A percentile compares a stretch with the other conserved stretches of the same genome.
Conservation (phyloP, 2,329 filamentous ascomycete species). For the Claviceps sp. region DNA sequence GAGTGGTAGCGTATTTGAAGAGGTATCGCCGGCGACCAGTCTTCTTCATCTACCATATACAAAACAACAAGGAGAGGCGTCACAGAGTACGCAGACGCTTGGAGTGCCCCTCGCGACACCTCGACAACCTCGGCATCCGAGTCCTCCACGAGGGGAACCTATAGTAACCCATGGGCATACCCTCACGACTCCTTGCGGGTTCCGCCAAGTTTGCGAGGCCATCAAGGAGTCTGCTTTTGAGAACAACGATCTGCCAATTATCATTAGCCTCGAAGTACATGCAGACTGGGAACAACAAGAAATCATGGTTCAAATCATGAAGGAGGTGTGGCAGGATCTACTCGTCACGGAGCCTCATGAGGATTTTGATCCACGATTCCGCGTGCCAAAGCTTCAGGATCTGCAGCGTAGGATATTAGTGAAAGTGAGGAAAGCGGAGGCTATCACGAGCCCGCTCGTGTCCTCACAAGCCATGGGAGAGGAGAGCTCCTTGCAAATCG, state of each 20-base stretch:
- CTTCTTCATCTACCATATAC: slow-evolving; percentile 14
- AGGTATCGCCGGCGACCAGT: slow-evolving; percentile 19
- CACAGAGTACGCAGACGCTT: slow-evolving; percentile 15
- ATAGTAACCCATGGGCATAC: slow-evolving; percentile 76
- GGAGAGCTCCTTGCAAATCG: slow-evolving; percentile 2
- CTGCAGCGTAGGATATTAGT: slow-evolving; percentile 69
- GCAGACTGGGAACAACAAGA: slow-evolving; percentile 71
- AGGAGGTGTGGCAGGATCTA: slow-evolving; percentile 66
- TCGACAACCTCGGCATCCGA: slow-evolving; percentile 6
- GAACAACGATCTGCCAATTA: slow-evolving; percentile 64
- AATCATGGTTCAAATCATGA: slow-evolving; percentile 89
- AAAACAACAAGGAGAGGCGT: slow-evolving; percentile 21
- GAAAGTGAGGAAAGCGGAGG: slow-evolving; percentile 56
- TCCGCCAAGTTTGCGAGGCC: slow-evolving; percentile 72
- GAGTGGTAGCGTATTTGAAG: slow-evolving; percentile 17
- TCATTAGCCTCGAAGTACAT: slow-evolving; percentile 88
- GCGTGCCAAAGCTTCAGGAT: slow-evolving; percentile 56
- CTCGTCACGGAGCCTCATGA: slow-evolving; percentile 49
- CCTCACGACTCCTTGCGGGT: slow-evolving; percentile 71
- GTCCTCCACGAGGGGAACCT: slow-evolving; percentile 45
- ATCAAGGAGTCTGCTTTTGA: slow-evolving; percentile 70
- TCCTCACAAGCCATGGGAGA: not conserved
- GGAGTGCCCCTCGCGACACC: not conserved
- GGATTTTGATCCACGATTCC: slow-evolving; percentile 35
- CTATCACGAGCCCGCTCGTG: slow-evolving; percentile 14